These are phyloP conservation scores for Boletus coccyginus DNA, from an alignment of 768 basidiomycete genomes.

Conservation along the genomic window DNA sequence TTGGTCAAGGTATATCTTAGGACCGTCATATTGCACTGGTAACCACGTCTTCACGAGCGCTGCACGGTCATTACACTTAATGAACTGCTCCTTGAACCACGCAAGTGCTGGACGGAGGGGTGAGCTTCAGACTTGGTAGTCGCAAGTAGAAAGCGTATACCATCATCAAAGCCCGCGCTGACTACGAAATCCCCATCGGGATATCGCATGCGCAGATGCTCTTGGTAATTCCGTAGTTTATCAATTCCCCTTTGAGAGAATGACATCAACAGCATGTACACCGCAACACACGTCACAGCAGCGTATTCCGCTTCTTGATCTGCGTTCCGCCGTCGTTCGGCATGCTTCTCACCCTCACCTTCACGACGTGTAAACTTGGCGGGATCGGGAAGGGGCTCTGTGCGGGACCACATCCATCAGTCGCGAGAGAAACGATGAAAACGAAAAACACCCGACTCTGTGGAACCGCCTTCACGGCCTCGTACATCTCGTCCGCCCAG, in stretches of 20 bases:
- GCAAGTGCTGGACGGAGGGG: slow-evolving; percentile 49
- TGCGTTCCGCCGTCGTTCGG: slow-evolving; percentile 63
- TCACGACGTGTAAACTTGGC: slow-evolving; percentile 67
- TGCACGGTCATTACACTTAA: slow-evolving; percentile 92
- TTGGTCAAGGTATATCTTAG: slow-evolving; percentile 84
- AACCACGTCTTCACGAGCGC: slow-evolving; percentile 87
- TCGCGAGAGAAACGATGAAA: background rate
- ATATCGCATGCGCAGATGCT: slow-evolving; percentile 77
- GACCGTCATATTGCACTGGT: slow-evolving; percentile 77
- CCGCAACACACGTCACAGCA: slow-evolving; percentile 81
- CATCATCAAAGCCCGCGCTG: slow-evolving; percentile 79
- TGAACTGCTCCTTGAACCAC: slow-evolving; percentile 94
- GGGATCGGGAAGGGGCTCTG: slow-evolving; percentile 82
- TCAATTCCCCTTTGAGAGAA: slow-evolving; percentile 94
- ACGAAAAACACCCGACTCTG: slow-evolving; percentile 57
- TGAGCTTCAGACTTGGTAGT: slow-evolving; percentile 9
- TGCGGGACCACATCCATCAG: slow-evolving; percentile 1
- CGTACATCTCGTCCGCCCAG: slow-evolving; percentile 95
- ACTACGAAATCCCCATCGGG: slow-evolving; percentile 73
- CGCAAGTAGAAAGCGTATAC: slow-evolving; percentile 35
- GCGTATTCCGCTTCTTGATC: slow-evolving; percentile 80
- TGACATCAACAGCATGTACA: slow-evolving; percentile 89
- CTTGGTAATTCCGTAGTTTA: slow-evolving; percentile 72
- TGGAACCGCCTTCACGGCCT: slow-evolving; percentile 79
- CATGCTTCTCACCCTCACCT: slow-evolving; percentile 70